phyloP scores from a whole-genome alignment of 2,329 filamentous ascomycete genomes.

The Exophiala alcalophila region DNA sequence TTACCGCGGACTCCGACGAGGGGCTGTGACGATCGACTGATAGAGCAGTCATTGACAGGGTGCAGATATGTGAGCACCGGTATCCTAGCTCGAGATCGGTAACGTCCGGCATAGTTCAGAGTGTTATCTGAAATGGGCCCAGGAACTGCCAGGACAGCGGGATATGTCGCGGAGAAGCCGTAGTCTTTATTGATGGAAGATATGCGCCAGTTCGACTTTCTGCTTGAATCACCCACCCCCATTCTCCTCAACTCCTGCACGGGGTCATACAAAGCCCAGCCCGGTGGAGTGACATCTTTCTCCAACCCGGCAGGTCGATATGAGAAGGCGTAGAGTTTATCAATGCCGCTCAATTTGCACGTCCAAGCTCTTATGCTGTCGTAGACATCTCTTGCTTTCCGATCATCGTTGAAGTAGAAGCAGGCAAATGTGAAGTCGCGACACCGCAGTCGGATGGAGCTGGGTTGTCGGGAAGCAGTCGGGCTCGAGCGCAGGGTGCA shows the following conservation, averaged over 20 bases:
- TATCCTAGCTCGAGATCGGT: constrained; percentile 84
- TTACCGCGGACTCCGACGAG: constrained; percentile 81
- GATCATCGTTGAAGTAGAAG: constrained; percentile 76
- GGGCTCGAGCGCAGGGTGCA: constrained; percentile 76
- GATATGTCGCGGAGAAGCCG: constrained; percentile 89
- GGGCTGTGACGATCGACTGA: constrained; percentile 91
- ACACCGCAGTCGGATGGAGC: constrained; percentile 81
- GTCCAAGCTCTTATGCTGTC: constrained; percentile 79
- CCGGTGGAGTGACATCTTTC: constrained; percentile 60
- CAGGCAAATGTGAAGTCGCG: constrained; percentile 93
- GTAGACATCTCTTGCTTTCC: constrained; percentile 74
- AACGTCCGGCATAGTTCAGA: constrained; percentile 85
- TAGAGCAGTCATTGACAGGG: constrained; percentile 92
- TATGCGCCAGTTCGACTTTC: constrained; percentile 81
- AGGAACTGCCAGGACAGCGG: constrained; percentile 78
- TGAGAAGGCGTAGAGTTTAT: constrained; percentile 86
- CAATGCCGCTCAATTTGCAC: constrained; percentile 76
- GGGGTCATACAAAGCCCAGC: constrained; percentile 83
- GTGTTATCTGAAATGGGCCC: constrained; percentile 93
- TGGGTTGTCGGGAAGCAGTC: constrained; percentile 64
- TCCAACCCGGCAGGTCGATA: constrained; percentile 73
- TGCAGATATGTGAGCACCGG: constrained; percentile 93
- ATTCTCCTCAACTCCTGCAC: constrained; percentile 81
- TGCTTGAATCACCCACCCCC: constrained; percentile 78
- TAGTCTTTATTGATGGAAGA: constrained; percentile 89